phyloP scores from a whole-genome alignment of 2,329 filamentous ascomycete genomes.

The Proliferodiscus dingleyae region DNA sequence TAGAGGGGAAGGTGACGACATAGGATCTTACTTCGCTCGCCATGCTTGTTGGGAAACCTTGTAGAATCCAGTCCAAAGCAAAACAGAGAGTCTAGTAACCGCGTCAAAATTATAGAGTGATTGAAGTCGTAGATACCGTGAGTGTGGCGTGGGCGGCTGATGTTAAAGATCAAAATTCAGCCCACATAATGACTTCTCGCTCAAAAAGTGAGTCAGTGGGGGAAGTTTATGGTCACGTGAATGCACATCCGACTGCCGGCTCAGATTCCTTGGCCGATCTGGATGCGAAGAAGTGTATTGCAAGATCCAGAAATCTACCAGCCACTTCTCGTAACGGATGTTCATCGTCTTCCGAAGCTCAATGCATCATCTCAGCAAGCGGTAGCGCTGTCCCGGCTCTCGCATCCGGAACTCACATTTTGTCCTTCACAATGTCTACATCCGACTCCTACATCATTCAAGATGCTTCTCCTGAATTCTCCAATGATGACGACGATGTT shows the following conservation, averaged over 20 bases:
- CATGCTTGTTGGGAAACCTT: constrained; percentile 41
- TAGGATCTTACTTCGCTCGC: constrained; percentile 38
- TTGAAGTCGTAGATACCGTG: constrained; percentile 2
- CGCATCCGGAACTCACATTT: not conserved
- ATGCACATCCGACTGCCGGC: not conserved
- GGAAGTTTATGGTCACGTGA: no score
- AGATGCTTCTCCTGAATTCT: constrained; percentile 43
- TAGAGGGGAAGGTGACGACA: constrained; percentile 17
- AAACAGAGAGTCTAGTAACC: no score
- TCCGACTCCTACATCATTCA: constrained; percentile 28
- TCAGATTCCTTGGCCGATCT: not conserved
- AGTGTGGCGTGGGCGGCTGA: no score
- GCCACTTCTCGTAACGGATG: no score
- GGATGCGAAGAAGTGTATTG: no score
- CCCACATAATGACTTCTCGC: constrained; percentile 6
- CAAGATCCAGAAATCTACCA: not conserved
- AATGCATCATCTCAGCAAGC: constrained; percentile 24
- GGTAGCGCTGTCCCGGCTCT: constrained; percentile 26
- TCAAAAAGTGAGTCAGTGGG: no score
- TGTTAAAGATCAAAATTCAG: no score
- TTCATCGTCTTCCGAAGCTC: constrained; percentile 9
- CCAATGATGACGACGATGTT: constrained; percentile 53
- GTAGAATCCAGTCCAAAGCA: no score
- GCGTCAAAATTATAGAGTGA: not conserved
- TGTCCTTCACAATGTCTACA: constrained; percentile 25